These are phyloP conservation scores for Penicillium sp. DNA, from an alignment of 2,329 filamentous ascomycete species.

Conservation along the genomic window DNA sequence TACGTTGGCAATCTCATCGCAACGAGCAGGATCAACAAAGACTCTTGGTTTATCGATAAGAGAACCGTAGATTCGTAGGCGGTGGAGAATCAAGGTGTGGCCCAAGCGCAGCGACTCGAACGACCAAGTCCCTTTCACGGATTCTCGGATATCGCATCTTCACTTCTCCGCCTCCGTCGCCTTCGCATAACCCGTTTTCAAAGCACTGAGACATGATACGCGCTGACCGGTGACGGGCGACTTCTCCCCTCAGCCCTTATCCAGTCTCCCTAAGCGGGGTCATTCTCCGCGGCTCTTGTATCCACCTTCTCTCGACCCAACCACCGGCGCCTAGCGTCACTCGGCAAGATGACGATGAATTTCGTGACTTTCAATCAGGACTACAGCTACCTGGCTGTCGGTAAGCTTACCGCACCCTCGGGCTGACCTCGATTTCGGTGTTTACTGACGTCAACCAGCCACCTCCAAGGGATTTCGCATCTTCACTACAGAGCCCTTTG, in stretches of 20 bases:
- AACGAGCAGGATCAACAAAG: too few relatives aligned
- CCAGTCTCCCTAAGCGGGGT: conserved; percentile 18
- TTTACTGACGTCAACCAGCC: conserved; percentile 48
- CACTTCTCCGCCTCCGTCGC: conserved; percentile 1
- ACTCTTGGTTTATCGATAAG: conserved; percentile 6
- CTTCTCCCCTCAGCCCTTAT: conserved; percentile 13
- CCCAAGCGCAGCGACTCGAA: conserved; percentile 32
- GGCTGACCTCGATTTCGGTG: neutral
- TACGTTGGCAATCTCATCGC: conserved; percentile 52
- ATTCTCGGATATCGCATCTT: conserved; percentile 9
- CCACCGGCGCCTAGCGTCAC: neutral
- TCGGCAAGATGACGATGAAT: conserved; percentile 69
- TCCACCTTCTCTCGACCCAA: conserved; percentile 8
- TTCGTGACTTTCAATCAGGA: conserved; percentile 99
- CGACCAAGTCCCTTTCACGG: conserved; percentile 19
- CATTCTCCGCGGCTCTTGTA: conserved; percentile 14
- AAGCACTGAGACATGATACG: conserved; percentile 13
- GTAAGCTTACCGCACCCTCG: conserved; percentile 46
- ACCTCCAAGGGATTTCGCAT: conserved; percentile 93
- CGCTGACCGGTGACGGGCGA: conserved; percentile 18
- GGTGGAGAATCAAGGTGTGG: conserved; percentile 36
- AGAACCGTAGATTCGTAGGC: conserved; percentile 11
- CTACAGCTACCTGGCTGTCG: conserved; percentile 92
- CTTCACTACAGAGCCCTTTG: conserved; percentile 94
- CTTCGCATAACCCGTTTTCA: neutral